phyloP scores from a whole-genome alignment of 2,329 filamentous ascomycete species.

The Pezizomycotina sp. region DNA sequence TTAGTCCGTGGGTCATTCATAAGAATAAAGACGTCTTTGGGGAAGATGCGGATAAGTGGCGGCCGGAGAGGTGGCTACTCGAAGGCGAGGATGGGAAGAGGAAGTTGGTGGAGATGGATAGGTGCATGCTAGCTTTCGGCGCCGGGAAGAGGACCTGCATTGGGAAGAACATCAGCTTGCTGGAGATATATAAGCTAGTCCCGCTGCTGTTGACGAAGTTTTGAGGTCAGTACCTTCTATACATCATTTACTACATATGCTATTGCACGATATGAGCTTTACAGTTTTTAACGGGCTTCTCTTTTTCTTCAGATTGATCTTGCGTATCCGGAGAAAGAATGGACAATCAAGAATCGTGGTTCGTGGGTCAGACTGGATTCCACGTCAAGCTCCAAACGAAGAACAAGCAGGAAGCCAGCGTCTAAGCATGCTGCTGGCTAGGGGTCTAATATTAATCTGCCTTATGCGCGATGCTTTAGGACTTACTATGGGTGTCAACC shows the following conservation, averaged over 20 bases:
- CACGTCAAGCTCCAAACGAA: too few relatives aligned
- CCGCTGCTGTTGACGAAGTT: constrained; percentile 47
- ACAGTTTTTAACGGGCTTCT: constrained; percentile 17
- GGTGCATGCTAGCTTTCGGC: constrained; percentile 37
- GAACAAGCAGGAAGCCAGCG: too few relatives aligned
- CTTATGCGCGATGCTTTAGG: too few relatives aligned
- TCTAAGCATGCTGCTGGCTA: too few relatives aligned
- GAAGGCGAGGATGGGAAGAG: constrained; percentile 27
- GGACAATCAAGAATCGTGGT: constrained; percentile 46
- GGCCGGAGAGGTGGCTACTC: constrained; percentile 37
- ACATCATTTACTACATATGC: constrained; percentile 9
- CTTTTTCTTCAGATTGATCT: constrained; percentile 40
- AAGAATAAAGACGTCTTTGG: constrained; percentile 32
- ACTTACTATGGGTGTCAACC: too few relatives aligned
- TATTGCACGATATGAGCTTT: background rate
- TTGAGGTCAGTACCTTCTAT: constrained; percentile 30
- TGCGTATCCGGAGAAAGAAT: constrained; percentile 39
- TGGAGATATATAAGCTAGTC: constrained; percentile 49
- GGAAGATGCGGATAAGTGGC: constrained; percentile 33
- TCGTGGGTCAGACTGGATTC: constrained; percentile 38
- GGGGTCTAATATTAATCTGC: too few relatives aligned
- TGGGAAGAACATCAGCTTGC: constrained; percentile 43
- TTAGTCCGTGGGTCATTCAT: constrained; percentile 31
- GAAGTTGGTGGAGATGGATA: constrained; percentile 36
- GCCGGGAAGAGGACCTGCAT: constrained; percentile 39